Evolutionary conservation across 805 yeast species (phyloP), one percentile per base, ranked within the genome.

Genomic region (Sugiyamaella lignohabitans): DNA sequence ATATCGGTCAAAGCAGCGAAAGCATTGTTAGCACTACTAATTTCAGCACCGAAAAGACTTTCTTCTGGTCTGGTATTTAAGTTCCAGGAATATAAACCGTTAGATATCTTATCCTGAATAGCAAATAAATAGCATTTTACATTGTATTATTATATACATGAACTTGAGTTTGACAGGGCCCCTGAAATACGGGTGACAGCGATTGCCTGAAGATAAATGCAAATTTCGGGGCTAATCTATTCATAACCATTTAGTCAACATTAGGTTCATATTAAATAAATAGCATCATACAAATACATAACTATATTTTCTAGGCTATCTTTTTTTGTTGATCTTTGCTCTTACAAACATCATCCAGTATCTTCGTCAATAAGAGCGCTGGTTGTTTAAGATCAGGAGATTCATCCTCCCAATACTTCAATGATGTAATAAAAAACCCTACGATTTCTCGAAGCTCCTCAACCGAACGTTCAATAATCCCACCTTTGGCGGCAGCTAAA

Each of bases 51-150:
- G 54, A 38, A 2, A 40, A 53, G 51, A 57, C 57, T 16, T 29
- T 40, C 22, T 52, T 43, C 39, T 60, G 63, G 63, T 53, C 41
- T 8, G 63, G 64, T 8, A 27, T 58, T 36, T 60, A 50, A 36
- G n/a, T n/a, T n/a, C 18, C 22, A 14, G 6, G 21, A 4, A n/a
- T n/a, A n/a, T n/a, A n/a, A n/a, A n/a, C n/a, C n/a, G n/a, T n/a
- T 16, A 29, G 20, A 8, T 38, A 18, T 19, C n/a, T n/a, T n/a
- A n/a, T n/a, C n/a, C n/a, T n/a, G n/a, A n/a, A n/a, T n/a, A n/a
- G n/a, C n/a, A n/a, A n/a, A n/a, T n/a, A n/a, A n/a, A n/a, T n/a
- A n/a, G n/a, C n/a, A n/a, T n/a, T n/a, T n/a, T n/a, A n/a, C n/a
- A n/a, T n/a, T n/a, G n/a, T n/a, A n/a, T n/a, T n/a, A n/a, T n/a